Evolutionary conservation across 2,329 filamentous ascomycete species (phyloP).

Genomic region (Lasiodiplodia sp.): DNA sequence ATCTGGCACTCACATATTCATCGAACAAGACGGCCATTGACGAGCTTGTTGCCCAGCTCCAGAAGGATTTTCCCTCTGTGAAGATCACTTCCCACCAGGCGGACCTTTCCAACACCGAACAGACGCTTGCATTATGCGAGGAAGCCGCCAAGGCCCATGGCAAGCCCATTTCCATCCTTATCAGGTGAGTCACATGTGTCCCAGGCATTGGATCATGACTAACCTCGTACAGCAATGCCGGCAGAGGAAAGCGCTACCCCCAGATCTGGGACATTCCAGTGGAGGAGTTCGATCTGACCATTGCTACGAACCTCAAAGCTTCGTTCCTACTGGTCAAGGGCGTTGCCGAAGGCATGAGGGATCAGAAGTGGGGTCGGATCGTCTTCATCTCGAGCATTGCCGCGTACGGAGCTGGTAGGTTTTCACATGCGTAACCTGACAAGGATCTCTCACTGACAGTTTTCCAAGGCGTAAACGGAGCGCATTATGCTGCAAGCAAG

Average conservation of each 20-base stretch:
- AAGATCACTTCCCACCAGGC: slow-evolving; percentile 64
- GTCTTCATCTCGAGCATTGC: slow-evolving; percentile 71
- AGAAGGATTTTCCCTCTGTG: slow-evolving; percentile 37
- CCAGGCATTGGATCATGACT: background rate
- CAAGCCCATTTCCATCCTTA: slow-evolving; percentile 66
- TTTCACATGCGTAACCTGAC: background rate
- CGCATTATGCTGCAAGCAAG: slow-evolving; percentile 66
- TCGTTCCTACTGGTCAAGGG: slow-evolving; percentile 69
- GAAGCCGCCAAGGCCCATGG: slow-evolving; percentile 63
- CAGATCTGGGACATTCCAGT: slow-evolving; percentile 63
- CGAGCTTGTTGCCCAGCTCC: slow-evolving; percentile 53
- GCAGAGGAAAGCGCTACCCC: slow-evolving; percentile 68
- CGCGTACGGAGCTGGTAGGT: slow-evolving; percentile 61
- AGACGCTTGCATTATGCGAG: slow-evolving; percentile 62
- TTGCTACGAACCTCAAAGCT: slow-evolving; percentile 68
- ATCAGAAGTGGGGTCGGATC: slow-evolving; percentile 68
- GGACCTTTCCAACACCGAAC: slow-evolving; percentile 63
- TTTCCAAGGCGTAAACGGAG: slow-evolving; percentile 40
- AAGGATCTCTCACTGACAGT: slow-evolving; percentile 65
- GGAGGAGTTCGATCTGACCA: slow-evolving; percentile 70
- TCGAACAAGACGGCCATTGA: slow-evolving; percentile 58
- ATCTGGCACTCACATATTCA: slow-evolving; percentile 67
- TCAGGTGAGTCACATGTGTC: slow-evolving; percentile 49
- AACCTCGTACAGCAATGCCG: slow-evolving; percentile 59
- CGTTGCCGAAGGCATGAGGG: slow-evolving; percentile 67